Conservation (phyloP, 2,329 filamentous ascomycete species). For the Fusarium staphyleae region DNA sequence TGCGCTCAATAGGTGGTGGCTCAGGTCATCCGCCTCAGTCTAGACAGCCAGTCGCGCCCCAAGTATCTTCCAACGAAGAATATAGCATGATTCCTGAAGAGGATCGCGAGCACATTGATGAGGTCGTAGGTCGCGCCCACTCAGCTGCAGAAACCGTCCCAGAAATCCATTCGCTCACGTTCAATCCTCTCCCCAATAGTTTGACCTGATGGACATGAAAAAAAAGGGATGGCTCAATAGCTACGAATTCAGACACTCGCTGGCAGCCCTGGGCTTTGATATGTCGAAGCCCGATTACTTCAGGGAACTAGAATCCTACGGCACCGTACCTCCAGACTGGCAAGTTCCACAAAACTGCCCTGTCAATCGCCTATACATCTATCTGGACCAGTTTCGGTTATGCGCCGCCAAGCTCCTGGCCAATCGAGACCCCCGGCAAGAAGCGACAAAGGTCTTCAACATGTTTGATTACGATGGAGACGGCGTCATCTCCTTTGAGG, state of each 20-base stretch:
- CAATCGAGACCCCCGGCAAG: slow-evolving; percentile 84
- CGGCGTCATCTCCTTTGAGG: slow-evolving; percentile 87
- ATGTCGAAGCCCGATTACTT: slow-evolving; percentile 86
- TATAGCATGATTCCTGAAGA: slow-evolving; percentile 74
- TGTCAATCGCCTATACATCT: slow-evolving; percentile 57
- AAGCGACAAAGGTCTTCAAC: slow-evolving; percentile 89
- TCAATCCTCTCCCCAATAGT: slow-evolving; percentile 58
- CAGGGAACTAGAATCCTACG: slow-evolving; percentile 80
- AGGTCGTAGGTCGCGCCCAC: slow-evolving; percentile 71
- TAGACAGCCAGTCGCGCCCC: slow-evolving; percentile 45
- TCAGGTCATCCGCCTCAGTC: slow-evolving; percentile 45
- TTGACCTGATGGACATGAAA: slow-evolving; percentile 95
- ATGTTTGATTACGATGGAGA: slow-evolving; percentile 94
- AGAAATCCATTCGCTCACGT: slow-evolving; percentile 27
- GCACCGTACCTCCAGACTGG: slow-evolving; percentile 71
- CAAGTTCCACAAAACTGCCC: slow-evolving; percentile 51
- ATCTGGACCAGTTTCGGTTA: slow-evolving; percentile 64
- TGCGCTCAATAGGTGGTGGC: slow-evolving; percentile 45
- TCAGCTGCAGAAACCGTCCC: background rate
- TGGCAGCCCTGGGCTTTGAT: slow-evolving; percentile 95
- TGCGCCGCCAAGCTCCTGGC: slow-evolving; percentile 83
- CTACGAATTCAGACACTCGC: slow-evolving; percentile 96
- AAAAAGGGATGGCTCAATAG: slow-evolving; percentile 95
- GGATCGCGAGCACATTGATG: slow-evolving; percentile 90
- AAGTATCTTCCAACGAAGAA: slow-evolving; percentile 49